phyloP scores from a whole-genome alignment of 164 flowering plant species.

The Liquidambar formosana region DNA sequence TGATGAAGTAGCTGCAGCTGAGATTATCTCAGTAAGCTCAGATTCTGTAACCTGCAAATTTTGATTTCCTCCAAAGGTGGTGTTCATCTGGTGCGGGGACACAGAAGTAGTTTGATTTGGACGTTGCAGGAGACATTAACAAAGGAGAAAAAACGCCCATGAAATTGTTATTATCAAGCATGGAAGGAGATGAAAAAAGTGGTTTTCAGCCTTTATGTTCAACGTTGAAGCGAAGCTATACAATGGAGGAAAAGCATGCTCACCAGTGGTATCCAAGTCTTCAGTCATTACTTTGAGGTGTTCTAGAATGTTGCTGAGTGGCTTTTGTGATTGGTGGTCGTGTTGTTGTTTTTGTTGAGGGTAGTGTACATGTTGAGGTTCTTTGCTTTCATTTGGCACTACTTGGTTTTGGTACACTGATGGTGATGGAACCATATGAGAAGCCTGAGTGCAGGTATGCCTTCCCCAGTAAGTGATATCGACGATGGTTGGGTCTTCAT shows the following conservation, averaged over 20 bases:
- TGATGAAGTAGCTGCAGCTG: constrained; percentile 28
- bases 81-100: constrained; percentile 7
- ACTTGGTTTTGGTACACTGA: too few species aligned
- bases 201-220: not conserved
- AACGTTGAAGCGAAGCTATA: constrained; percentile 24
- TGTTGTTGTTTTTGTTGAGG: constrained; percentile 12
- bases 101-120: constrained; percentile 22
- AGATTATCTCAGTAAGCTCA: constrained; percentile 15
- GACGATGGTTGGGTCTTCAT: constrained; percentile 44
- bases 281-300: constrained; percentile 32
- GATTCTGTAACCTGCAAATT: constrained; percentile 11
- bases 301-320: constrained; percentile 30
- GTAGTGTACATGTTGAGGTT: too few species aligned
- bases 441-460: constrained; percentile 49
- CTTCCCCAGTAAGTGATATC: constrained; percentile 49
- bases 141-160: constrained; percentile 14
- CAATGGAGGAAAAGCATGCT: constrained; percentile 7
- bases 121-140: constrained; percentile 19
- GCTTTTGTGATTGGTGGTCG: constrained; percentile 18
- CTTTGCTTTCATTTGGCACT: too few species aligned
- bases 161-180: not conserved
- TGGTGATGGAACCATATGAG: too few species aligned
- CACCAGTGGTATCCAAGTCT: constrained; percentile 4
- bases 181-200: not conserved
- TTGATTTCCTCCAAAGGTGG: constrained; percentile 5